Evolutionary conservation across 176 grass and related monocot species (phyloP), one percentile per base, ranked within the genome.

Genomic region (Calamus simplicifolius): DNA sequence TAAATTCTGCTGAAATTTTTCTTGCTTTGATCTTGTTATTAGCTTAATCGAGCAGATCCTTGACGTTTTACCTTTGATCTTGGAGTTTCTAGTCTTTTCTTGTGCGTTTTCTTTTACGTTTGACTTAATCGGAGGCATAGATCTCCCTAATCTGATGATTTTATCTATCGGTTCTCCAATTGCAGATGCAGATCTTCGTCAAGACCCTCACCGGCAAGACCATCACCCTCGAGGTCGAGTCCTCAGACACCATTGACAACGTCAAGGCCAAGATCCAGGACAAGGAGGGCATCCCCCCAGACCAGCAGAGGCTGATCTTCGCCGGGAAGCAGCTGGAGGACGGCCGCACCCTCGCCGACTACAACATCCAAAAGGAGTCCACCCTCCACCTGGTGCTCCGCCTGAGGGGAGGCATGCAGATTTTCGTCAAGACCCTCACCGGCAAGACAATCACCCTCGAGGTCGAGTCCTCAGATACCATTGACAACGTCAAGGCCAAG

Each of bases 251-350:
- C 48, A 28, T 64, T 13, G 62, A 64, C 48, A 64, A 64, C 48
- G 62, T 64, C 21, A 64, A 64, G 62, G 21, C 62, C 48, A 64
- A 64, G 62, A 64, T 64, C 25, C 62, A 64, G 62, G 62, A 64
- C 48, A 64, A 64, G 48, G 62, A 64, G 62, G 62, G 62, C 62
- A 64, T 64, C 48, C 62, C 62, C 15, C 62, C 48, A 21, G 62
- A 64, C 23, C 62, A 64, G 48, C 62, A 64, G 62, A 48, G 62
- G 13, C 62, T 64, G 15, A 64, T 64, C 25, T 64, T 64, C 23
- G 62, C 62, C 21, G 62, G 62, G 15, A 64, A 64, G 38, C 62
- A 64, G 62, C 62, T 64, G 21, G 62, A 64, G 19, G 62, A 64
- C 0, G 48, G 62, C 14, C 62, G 62, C 48, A 64, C 62, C 48